Base-by-base conservation (phyloP, 78 protist species). In the Polysphondylium violaceum region DNA sequence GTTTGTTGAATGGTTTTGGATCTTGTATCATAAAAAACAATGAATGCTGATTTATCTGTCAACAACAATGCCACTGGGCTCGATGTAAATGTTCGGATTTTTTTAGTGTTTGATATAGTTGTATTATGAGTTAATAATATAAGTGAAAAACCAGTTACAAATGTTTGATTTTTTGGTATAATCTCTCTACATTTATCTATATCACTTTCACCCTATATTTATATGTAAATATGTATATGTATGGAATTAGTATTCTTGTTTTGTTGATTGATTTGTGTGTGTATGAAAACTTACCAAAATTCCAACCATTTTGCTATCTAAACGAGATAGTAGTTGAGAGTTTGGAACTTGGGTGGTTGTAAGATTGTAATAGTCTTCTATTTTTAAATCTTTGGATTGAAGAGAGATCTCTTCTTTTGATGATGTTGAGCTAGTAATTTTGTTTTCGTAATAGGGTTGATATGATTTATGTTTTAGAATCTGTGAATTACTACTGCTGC, bases 271-370 rank as follows among this genome's bases (percentile, higher is more conserved):
- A 21, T 51, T 12, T 50, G 36, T n/a, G 35, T 59, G 36, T 59
- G 36, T 11, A 58, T 21, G 41, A 75, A n/a, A 44, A 63, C 87
- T n/a, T 77, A 78, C 88, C 81, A 83, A 58, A 43, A 83, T 56
- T 25, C 91, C 91, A 58, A 83, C 74, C 91, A 83, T 83, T 59
- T 79, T 83, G 58, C 81, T 69, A 83, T 83, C 91, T 12, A 83
- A 43, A 33, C 91, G 35, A 44, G 51, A 72, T n/a, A 83, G 79
- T 19, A 83, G 16, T 21, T 83, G 38, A 41, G 91, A 64, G n/a
- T 67, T 83, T 67, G 91, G 79, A n/a, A 68, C 76, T 44, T 69
- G 79, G n/a, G 91, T 83, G 12, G 77, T 69, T 21, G 91, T 69
- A 58, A 83, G 29, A 83, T 83, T 83, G 44, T 68, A 83, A 53